phyloP scores from a whole-genome alignment of 1,284 basidiomycete genomes.

The Flammula alnicola region DNA sequence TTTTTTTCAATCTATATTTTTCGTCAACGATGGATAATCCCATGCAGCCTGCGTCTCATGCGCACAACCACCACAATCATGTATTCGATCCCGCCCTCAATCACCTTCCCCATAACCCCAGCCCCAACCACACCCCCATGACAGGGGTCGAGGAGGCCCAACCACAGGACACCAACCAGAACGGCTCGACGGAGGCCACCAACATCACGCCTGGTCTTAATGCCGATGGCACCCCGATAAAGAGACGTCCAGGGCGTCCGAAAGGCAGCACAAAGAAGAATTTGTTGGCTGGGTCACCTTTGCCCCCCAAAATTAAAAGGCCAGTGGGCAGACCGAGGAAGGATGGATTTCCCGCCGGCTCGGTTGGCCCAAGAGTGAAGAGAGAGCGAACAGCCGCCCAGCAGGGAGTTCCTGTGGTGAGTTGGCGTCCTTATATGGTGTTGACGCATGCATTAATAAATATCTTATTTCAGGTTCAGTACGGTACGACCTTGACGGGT shows the following conservation, averaged over 20 bases:
- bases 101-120: constrained; percentile 13
- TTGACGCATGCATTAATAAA: background rate
- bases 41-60: constrained; percentile 23
- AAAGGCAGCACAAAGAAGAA: constrained; percentile 52
- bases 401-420: constrained; percentile 7
- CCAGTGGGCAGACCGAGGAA: constrained; percentile 51
- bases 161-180: constrained; percentile 11
- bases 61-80: constrained; percentile 22
- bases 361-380: constrained; percentile 37
- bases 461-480: constrained; percentile 19
- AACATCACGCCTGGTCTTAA: constrained; percentile 13
- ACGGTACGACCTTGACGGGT: no score
- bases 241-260: constrained; percentile 54
- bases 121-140: no score
- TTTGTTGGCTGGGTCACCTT: constrained; percentile 28
- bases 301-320: constrained; percentile 42
- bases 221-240: constrained; percentile 32
- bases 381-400: constrained; percentile 25
- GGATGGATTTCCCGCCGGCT: constrained; percentile 51
- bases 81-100: constrained; percentile 28
- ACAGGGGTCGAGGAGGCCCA: constrained; percentile 11
- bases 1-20: constrained; percentile 26
- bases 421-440: background rate
- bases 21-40: constrained; percentile 32
- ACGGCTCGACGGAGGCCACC: background rate